Evolutionary conservation across 2,329 filamentous ascomycete species (phyloP), one percentile per base, ranked within the genome.

Genomic region (Colletotrichum sp.): DNA sequence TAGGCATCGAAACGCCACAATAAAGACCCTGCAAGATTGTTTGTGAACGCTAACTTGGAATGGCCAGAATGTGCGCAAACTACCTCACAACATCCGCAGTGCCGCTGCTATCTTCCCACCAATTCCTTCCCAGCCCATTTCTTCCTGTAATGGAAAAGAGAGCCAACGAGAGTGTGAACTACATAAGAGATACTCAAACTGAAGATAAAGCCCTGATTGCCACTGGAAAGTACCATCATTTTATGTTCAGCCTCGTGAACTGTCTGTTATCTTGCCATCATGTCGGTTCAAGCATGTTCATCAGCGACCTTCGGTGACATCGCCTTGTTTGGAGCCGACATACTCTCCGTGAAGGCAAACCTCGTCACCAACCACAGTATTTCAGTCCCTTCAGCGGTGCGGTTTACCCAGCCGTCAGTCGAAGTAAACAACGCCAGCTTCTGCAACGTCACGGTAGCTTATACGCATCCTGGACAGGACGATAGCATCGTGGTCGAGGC

Each of bases 391-490:
- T 27, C 67, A 12, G 22, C 34, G 3, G 39, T 65, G 4, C 61
- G 68, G 5, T 71, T 61, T 36, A 71, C 72, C 8, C 71, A 74
- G 34, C 71, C 67, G 19, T 8, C 69, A 11, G 30, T 69, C 2
- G 44, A 76, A 22, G 64, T 72, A 7, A 16, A 25, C 8, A 63
- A 77, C 55, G 69, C 34, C 16, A 79, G 25, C 29, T 79, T 82
- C 55, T 84, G 82, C 76, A 82, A 83, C 62, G 77, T 82, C 67
- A 81, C 80, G 1, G 78, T 82, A 11, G 78, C 79, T 3, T 82
- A 83, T 66, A 80, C 79, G 2, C 82, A 83, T 61, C 72, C 77
- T 1, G 79, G 78, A 12, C 73, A 78, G 19, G 72, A 74, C 6
- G 81, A 83, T 49, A 52, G 5, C 13, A 70, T 83, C 12, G 52